A percentile compares a stretch with the other conserved stretches of the same genome.
Conservation (phyloP, 2,329 filamentous ascomycete genomes). For the Rosellinia necatrix region DNA sequence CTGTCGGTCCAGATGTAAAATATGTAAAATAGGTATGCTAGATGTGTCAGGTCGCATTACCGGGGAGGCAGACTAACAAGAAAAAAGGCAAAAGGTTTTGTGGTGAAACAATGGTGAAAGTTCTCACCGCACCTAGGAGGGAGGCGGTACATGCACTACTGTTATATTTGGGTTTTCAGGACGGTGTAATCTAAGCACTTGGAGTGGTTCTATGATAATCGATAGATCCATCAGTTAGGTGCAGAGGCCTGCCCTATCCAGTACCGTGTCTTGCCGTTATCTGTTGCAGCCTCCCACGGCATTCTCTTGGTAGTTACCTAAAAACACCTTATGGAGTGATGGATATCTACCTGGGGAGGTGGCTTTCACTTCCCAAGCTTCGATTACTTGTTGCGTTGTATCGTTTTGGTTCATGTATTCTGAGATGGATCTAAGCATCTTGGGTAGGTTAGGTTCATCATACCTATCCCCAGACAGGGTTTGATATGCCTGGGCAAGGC, state of each 20-base stretch:
- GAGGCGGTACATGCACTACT: too few species aligned
- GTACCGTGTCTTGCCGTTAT: too few species aligned
- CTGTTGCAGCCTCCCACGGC: constrained; percentile 4
- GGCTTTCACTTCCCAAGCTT: not conserved
- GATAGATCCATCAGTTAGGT: too few species aligned
- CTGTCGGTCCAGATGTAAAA: too few species aligned
- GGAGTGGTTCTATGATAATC: too few species aligned
- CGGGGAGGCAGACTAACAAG: too few species aligned
- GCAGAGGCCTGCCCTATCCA: too few species aligned
- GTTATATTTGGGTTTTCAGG: constrained; percentile 4
- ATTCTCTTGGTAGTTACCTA: not conserved
- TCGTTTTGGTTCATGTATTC: too few species aligned
- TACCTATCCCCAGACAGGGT: constrained; percentile 6
- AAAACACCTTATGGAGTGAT: not conserved
- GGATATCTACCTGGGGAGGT: not conserved
- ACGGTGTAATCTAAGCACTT: not conserved
- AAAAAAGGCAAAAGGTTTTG: not conserved
- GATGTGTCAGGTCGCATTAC: not conserved
- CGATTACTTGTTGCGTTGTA: constrained; percentile 4
- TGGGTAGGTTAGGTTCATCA: too few species aligned
- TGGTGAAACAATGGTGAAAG: not conserved
- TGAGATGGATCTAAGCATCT: too few species aligned
- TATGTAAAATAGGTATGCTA: too few species aligned
- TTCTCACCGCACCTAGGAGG: too few species aligned
- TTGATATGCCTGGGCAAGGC: constrained; percentile 2